A percentile compares a stretch with the other conserved stretches of the same genome.
phyloP scores from a whole-genome alignment of 306 rosid genomes.

The Acmispon strigosus region DNA sequence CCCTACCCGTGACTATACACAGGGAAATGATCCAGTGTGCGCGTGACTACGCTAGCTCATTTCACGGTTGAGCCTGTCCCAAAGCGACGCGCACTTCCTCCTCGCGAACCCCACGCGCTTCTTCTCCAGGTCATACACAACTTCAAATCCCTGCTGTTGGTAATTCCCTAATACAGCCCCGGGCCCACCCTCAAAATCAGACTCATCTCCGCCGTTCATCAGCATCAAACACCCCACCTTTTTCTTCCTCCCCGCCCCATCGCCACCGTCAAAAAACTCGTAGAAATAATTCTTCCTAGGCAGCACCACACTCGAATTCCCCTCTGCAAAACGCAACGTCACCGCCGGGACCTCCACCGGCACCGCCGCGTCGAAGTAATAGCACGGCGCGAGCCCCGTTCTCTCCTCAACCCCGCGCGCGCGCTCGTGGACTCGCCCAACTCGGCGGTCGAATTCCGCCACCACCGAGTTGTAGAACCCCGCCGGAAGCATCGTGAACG shows the following conservation, averaged over 20 bases:
- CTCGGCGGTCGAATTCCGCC: slow-evolving; percentile 48
- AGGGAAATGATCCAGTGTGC: slow-evolving; percentile 8
- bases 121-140: slow-evolving; percentile 63
- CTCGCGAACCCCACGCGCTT: slow-evolving; percentile 68
- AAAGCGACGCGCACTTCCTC: slow-evolving; percentile 64
- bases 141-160: slow-evolving; percentile 87
- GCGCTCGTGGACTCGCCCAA: slow-evolving; percentile 38
- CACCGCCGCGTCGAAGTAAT: slow-evolving; percentile 25
- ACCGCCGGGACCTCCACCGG: slow-evolving; percentile 42
- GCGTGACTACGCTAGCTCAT: slow-evolving; percentile 2
- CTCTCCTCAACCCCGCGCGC: slow-evolving; percentile 48
- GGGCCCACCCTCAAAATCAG: slow-evolving; percentile 61
- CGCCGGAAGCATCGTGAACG: slow-evolving; percentile 80
- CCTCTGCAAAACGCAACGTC: slow-evolving; percentile 53
- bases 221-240: slow-evolving; percentile 81
- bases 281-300: slow-evolving; percentile 72
- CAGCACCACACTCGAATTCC: slow-evolving; percentile 53
- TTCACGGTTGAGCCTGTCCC: slow-evolving; percentile 48
- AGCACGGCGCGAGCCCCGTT: slow-evolving; percentile 69
- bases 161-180: slow-evolving; percentile 77
- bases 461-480: slow-evolving; percentile 48
- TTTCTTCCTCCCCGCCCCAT: slow-evolving; percentile 31
- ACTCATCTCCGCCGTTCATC: slow-evolving; percentile 83
- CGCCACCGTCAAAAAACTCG: slow-evolving; percentile 59
- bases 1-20: slow-evolving; percentile 6